phyloP scores from a whole-genome alignment of 106 monocot genomes.

The Chionographis japonica region DNA sequence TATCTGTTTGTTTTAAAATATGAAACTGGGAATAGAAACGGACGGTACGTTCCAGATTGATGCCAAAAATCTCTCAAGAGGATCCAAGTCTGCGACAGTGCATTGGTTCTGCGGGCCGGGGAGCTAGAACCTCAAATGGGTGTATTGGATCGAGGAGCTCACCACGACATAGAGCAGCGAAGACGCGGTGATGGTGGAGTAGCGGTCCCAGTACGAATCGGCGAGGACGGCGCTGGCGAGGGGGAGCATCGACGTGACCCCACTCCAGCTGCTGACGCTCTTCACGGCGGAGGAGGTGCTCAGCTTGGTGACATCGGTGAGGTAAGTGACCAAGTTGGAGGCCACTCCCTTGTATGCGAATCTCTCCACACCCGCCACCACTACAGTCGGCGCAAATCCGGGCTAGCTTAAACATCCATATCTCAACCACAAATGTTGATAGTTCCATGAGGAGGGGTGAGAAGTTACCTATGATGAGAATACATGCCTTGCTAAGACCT shows the following conservation, averaged over 20 bases:
- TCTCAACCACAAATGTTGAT: neutral
- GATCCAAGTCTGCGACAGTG: no score
- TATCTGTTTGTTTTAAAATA: no score
- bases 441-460: neutral
- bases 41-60: no score
- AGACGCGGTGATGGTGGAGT: slow-evolving; percentile 65
- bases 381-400: slow-evolving; percentile 20
- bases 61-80: no score
- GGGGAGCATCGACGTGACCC: slow-evolving; percentile 88
- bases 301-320: slow-evolving; percentile 68
- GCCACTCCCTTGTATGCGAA: slow-evolving; percentile 96
- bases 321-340: slow-evolving; percentile 88
- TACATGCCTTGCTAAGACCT: slow-evolving; percentile 60
- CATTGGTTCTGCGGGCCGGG: no score
- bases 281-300: slow-evolving; percentile 85
- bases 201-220: slow-evolving; percentile 92
- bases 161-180: slow-evolving; percentile 76
- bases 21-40: no score
- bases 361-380: slow-evolving; percentile 89
- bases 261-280: slow-evolving; percentile 72
- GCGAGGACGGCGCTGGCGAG: slow-evolving; percentile 61
- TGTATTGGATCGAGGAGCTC: neutral
- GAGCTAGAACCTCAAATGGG: no score
- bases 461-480: slow-evolving; percentile 74
- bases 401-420: neutral